Evolutionary conservation across 768 basidiomycete species (phyloP), one percentile per base, ranked within the genome.

Genomic region (Macrolepiota dolichaula): DNA sequence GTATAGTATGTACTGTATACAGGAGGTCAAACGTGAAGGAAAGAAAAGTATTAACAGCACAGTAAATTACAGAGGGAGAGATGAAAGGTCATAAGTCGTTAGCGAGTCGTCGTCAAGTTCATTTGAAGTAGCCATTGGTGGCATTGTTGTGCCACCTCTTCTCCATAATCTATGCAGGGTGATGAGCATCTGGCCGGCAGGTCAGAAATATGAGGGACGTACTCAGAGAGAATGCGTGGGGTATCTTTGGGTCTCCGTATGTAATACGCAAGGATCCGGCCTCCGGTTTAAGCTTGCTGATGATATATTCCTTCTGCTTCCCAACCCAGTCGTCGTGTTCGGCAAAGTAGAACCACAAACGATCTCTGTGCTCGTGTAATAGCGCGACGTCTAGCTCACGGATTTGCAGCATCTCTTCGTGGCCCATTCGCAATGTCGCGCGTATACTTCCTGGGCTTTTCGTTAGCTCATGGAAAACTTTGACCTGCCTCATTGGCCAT

Each of bases 191-290:
- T 29, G 40, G 42, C 19, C 42, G 19, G 42, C n/a, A n/a, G n/a
- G 6, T 22, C n/a, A 17, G 19, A 29, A 56, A 51, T 35, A 42
- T 38, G 4, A 15, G 17, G 38, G 25, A 76, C 86, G 67, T 64
- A 90, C 87, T 83, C 53, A 92, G 84, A 68, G 86, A 90, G 69
- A 91, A 92, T 15, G 86, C 84, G 69, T 92, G 91, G 2, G 86
- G 87, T 38, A 89, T 77, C 35, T 77, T 78, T 5, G 73, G 67
- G 4, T 70, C 71, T 3, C 77, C 84, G 64, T 81, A 77, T 25
- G 79, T 77, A 32, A 85, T 72, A 62, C 69, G 77, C 35, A 64
- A 67, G 46, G 69, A 69, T 24, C 62, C 70, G 47, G 58, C 58
- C 32, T 77, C 71, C 3, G 73, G 71, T 22, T 76, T 71, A 57